A percentile compares a stretch with the other conserved stretches of the same genome.
phyloP scores from a whole-genome alignment of 2,329 filamentous ascomycete genomes.

The Gaeumannomyces sp. region DNA sequence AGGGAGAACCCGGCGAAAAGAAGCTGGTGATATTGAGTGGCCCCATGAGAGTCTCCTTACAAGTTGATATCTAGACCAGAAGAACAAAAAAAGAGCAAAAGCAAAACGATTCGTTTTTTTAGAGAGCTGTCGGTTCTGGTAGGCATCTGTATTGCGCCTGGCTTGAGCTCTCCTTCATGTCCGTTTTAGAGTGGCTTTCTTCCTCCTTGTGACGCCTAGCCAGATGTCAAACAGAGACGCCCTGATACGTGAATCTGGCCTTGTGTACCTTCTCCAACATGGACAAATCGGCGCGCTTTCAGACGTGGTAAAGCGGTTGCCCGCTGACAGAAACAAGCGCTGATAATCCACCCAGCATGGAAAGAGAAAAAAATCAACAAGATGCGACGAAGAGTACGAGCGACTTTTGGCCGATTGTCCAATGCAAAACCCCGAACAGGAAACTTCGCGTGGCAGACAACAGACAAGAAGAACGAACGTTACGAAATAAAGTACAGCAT shows the following conservation, averaged over 20 bases:
- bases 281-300: neutral
- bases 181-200: neutral
- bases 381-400: neutral
- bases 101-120: neutral
- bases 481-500: conserved; percentile 4
- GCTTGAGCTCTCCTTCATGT: neutral
- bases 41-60: neutral
- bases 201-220: neutral
- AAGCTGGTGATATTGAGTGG: neutral
- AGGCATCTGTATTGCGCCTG: neutral
- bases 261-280: neutral
- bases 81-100: neutral
- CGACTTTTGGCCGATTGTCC: neutral
- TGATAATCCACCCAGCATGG: neutral
- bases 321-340: neutral
- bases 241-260: too few species aligned
- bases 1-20: neutral
- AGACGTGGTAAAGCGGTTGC: neutral
- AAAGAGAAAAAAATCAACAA: neutral
- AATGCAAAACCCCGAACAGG: neutral
- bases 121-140: neutral
- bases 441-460: neutral
- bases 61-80: neutral
- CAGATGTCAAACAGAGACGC: neutral
- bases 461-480: neutral